Base-by-base conservation (phyloP, 306 rosid species). In the Vigna unguiculata region DNA sequence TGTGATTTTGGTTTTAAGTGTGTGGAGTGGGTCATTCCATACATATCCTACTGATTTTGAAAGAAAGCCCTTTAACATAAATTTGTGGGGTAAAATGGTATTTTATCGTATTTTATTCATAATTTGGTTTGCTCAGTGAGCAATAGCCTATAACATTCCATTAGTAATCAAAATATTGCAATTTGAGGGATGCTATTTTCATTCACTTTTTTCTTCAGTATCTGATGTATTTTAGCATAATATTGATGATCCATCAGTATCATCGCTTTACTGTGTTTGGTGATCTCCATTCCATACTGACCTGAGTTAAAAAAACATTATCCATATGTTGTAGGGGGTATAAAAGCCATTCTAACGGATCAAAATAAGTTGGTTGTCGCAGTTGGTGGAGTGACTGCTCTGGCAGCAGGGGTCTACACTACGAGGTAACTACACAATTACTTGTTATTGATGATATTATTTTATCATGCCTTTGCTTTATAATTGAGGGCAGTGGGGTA, bases 301-400 rank as follows among this genome's bases (percentile, higher is more conserved):
- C 47, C 34, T 51, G 22, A 3, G 4, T 38, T 70, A 22, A 57
- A 32, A 62, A 71, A 65, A 17, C 55, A 57, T 25, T 4, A 16
- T 82, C 72, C 69, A 4, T 83, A 48, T 83, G 77, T 77, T 88
- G 86, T 85, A 96, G 99, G 99, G 84, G 99, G 99, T 4, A 80
- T 96, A 48, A 91, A 69, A 86, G 97, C 93, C 79, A 95, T 95
- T 85, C 87, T 95, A 67, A 95, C 98, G 1, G 99, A 95, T 86
- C 99, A 95, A 90, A 92, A 91, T 87, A 95, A 95, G 86, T 82
- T 95, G 82, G 96, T 95, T 57, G 98, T 92, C 28, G 96, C 93
- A 71, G 99, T 96, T 69, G 99, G 98, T 80, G 98, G 99, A 80
- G 86, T 91, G 80, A 96, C 98, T 58, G 98, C 99, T 80, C 82